A percentile compares a stretch with the other conserved stretches of the same genome.
phyloP scores from a whole-genome alignment of 1,139 yeast genomes.

The Kodamaea sp. region DNA sequence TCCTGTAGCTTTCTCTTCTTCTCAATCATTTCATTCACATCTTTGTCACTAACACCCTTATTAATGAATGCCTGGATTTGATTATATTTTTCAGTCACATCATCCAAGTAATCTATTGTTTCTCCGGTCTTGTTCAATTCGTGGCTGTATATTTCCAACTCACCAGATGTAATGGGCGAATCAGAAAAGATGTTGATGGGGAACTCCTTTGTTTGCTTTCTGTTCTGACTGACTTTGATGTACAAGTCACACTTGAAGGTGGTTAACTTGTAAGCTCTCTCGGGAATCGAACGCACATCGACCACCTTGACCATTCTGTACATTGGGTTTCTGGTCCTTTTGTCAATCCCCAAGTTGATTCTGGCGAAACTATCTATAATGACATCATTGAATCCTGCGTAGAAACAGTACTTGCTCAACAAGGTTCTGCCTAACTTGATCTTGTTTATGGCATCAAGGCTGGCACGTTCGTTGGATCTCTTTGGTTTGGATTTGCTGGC shows the following conservation, averaged over 20 bases:
- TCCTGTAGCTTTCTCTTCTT: conserved; percentile 63
- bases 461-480: conserved; percentile 36
- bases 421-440: conserved; percentile 76
- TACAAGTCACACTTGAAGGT: conserved; percentile 59
- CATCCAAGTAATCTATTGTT: conserved; percentile 63
- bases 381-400: conserved; percentile 73
- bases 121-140: conserved; percentile 63
- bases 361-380: conserved; percentile 78
- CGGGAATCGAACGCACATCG: conserved; percentile 54
- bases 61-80: conserved; percentile 63
- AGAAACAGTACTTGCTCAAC: conserved; percentile 73
- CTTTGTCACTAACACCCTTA: conserved; percentile 69
- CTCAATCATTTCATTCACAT: conserved; percentile 77
- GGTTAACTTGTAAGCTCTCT: conserved; percentile 59
- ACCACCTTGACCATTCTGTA: conserved; percentile 85
- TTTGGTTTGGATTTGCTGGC: conserved; percentile 27
- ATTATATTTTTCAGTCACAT: conserved; percentile 63
- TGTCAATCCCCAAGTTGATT: conserved; percentile 74
- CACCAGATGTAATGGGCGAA: conserved; percentile 64
- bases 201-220: conserved; percentile 64
- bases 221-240: conserved; percentile 66
- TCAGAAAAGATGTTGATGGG: conserved; percentile 83
- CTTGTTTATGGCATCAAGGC: conserved; percentile 63
- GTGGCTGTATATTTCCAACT: conserved; percentile 67
- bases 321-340: conserved; percentile 59